Evolutionary conservation across 2,329 filamentous ascomycete genomes (phyloP).

Genomic region (Fusarium gaditjirri): DNA sequence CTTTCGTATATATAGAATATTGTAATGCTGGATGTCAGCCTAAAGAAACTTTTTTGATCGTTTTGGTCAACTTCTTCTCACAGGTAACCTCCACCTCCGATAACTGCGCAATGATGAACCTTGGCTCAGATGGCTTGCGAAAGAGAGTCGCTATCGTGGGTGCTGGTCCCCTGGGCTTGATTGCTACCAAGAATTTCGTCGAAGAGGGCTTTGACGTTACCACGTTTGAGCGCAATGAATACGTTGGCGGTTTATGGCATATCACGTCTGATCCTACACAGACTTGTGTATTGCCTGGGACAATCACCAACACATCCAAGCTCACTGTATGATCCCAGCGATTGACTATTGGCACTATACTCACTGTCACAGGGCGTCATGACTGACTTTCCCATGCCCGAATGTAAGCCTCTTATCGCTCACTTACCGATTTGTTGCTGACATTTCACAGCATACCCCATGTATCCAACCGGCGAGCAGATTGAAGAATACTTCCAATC

Average conservation of each 20-base stretch:
- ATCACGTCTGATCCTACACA: not conserved
- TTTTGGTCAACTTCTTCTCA: not conserved
- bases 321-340: not conserved
- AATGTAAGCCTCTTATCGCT: not conserved
- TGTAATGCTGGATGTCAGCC: not conserved
- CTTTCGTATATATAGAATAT: not conserved
- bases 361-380: not conserved
- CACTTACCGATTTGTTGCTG: accelerated
- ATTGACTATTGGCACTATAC: not conserved
- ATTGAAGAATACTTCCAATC: constrained; percentile 2
- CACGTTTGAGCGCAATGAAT: constrained; percentile 1
- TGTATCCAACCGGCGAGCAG: constrained; percentile 11
- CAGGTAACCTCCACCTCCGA: no score
- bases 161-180: not conserved
- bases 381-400: constrained; percentile 16
- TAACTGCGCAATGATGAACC: not conserved
- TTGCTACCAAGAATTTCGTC: not conserved
- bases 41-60: not conserved
- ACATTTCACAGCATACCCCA: not conserved
- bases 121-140: not conserved
- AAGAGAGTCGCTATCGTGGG: constrained; percentile 1
- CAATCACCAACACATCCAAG: accelerated
- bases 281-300: not conserved
- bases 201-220: constrained; percentile 5
- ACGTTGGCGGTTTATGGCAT: constrained; percentile 2